Evolutionary conservation across 441 rosid genomes (phyloP), one percentile per base, ranked within the genome.

Genomic region (Raphanus hybrid): DNA sequence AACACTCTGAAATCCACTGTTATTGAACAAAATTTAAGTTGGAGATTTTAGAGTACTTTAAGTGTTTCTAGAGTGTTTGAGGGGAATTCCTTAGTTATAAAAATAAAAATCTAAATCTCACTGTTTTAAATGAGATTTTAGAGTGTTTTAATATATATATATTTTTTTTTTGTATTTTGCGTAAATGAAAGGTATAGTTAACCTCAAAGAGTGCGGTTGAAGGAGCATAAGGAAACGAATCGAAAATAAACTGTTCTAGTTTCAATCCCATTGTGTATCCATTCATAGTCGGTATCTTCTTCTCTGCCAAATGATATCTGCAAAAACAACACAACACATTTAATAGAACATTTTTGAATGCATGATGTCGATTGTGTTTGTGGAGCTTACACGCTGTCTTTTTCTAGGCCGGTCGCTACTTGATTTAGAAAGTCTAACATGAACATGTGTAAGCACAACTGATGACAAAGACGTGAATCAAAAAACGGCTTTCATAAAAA

Each of bases 381-480:
- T 20, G 71, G 69, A 62, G 90, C 99, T 86, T 37, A 92, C 99
- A 89, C 82, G 86, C 94, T 84, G 86, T 92, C 99, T 88, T 91
- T 94, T 87, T 94, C 98, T 12, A 94, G 92, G 80, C 92, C 94
- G 81, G 88, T 86, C 69, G 93, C 97, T 74, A 92, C 98, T 86
- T 94, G 98, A 75, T 91, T 94, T 58, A 94, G 85, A 81, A 94
- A 92, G 82, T 94, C 98, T 89, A 91, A 72, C 77, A 94, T 89
- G 78, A 96, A 96, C 98, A 96, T 96, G 85, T 96, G 97, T 71
- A 96, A 85, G 80, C 99, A 94, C 71, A 94, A 97, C 99, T 96
- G 91, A 64, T 96, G 92, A 65, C 69, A 82, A 54, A 72, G 11
- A 9, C 32, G 11, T 12, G 10, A 59, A 34, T 10, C 35, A 26